Evolutionary conservation across 106 monocot species (phyloP).

Genomic region (Acorus gramineus): DNA sequence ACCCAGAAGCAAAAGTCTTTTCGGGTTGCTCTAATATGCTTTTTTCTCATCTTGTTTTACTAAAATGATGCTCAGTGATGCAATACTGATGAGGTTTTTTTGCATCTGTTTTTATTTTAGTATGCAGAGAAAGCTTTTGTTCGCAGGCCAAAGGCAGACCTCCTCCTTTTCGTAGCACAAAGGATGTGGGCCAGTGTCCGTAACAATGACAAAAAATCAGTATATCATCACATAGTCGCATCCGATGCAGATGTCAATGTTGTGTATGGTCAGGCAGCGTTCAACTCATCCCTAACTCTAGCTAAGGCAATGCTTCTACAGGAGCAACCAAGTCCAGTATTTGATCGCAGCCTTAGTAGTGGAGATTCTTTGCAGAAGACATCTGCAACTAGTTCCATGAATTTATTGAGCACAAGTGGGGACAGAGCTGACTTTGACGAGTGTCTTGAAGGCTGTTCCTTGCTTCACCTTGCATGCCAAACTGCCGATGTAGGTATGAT

Average conservation of each 20-base stretch:
- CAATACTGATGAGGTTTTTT: no score
- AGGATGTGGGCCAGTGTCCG: slow-evolving; percentile 62
- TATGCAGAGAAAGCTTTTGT: slow-evolving; percentile 91
- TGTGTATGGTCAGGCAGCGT: slow-evolving; percentile 33
- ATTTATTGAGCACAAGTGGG: slow-evolving; percentile 19
- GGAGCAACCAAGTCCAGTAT: slow-evolving; percentile 26
- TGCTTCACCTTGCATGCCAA: slow-evolving; percentile 87
- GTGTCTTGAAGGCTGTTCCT: slow-evolving; percentile 52
- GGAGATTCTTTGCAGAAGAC: slow-evolving; percentile 24
- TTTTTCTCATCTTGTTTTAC: no score
- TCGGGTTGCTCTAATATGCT: no score
- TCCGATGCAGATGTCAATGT: slow-evolving; percentile 71
- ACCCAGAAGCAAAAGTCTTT: no score
- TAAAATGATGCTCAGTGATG: no score
- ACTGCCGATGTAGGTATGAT: slow-evolving; percentile 88
- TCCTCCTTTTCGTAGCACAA: slow-evolving; percentile 28
- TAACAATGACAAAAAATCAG: slow-evolving; percentile 77
- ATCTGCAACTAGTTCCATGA: slow-evolving; percentile 22
- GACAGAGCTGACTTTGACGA: slow-evolving; percentile 35
- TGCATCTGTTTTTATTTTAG: slow-evolving; percentile 10
- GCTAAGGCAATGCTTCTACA: slow-evolving; percentile 67
- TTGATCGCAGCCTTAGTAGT: slow-evolving; percentile 25
- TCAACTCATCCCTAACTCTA: slow-evolving; percentile 35
- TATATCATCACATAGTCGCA: slow-evolving; percentile 67
- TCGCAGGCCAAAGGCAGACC: slow-evolving; percentile 23